A percentile compares a stretch with the other conserved stretches of the same genome.
Conservation (phyloP, 371 early-diverging fungal species). For the Mortierella sp. region DNA sequence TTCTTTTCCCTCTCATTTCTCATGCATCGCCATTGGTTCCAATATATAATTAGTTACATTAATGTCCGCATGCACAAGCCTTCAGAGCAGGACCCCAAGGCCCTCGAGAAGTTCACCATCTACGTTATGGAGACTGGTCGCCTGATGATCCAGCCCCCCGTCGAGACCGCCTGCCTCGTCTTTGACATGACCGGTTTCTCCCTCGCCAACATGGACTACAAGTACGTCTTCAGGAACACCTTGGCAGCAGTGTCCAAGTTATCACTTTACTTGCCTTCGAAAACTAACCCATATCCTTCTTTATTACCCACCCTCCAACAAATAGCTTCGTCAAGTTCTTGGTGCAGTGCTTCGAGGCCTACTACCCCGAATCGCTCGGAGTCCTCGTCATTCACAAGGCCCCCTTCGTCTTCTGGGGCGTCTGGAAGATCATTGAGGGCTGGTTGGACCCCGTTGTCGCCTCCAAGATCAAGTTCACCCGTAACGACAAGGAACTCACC, state of each 20-base stretch:
- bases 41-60: slow-evolving; percentile 55
- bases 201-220: slow-evolving; percentile 79
- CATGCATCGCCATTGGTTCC: not conserved
- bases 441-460: slow-evolving; percentile 90
- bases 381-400: slow-evolving; percentile 82
- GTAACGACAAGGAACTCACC: slow-evolving; percentile 72
- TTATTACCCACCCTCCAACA: not conserved
- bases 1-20: not conserved
- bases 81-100: slow-evolving; percentile 65
- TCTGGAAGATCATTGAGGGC: slow-evolving; percentile 80
- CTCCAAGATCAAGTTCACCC: slow-evolving; percentile 85
- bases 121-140: slow-evolving; percentile 88
- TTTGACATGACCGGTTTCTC: slow-evolving; percentile 87
- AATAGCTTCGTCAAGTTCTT: slow-evolving; percentile 74
- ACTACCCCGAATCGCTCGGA: slow-evolving; percentile 90
- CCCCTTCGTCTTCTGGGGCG: slow-evolving; percentile 91
- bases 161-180: slow-evolving; percentile 84
- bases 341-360: slow-evolving; percentile 79
- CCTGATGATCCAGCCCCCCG: slow-evolving; percentile 74
- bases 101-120: slow-evolving; percentile 70
- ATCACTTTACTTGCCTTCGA: not conserved
- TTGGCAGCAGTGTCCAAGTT: not conserved
- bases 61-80: slow-evolving; percentile 69
- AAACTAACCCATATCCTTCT: not conserved
- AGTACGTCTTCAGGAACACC: slow-evolving; percentile 20